Evolutionary conservation across 2,329 filamentous ascomycete species (phyloP).

Genomic region (Rhynchosporium agropyri): DNA sequence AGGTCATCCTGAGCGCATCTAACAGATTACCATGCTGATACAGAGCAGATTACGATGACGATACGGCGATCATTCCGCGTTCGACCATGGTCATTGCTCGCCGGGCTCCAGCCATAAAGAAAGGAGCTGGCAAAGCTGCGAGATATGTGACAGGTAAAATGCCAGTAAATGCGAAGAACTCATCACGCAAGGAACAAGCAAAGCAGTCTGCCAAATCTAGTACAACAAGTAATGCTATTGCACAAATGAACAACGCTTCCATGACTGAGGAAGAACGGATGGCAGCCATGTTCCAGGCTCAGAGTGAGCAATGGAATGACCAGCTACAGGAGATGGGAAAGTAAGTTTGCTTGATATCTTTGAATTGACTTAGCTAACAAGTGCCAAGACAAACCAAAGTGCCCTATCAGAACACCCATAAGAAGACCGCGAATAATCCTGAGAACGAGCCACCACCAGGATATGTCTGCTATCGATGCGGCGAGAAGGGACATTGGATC

Average conservation of each 20-base stretch:
- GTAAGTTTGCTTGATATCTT: conserved; percentile 48
- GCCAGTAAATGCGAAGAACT: conserved; percentile 84
- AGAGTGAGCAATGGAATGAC: conserved; percentile 88
- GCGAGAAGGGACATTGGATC: conserved; percentile 99
- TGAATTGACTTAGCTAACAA: conserved; percentile 46
- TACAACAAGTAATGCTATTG: conserved; percentile 53
- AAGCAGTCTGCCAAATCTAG: conserved; percentile 56
- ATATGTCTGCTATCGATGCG: conserved; percentile 95
- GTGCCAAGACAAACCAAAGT: conserved; percentile 61
- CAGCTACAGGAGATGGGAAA: conserved; percentile 93
- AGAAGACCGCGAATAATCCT: conserved; percentile 63
- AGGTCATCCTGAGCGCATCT: conserved; percentile 44
- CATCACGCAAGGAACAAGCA: conserved; percentile 66
- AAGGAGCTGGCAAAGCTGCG: conserved; percentile 86
- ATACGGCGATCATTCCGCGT: conserved; percentile 94
- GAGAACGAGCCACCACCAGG: conserved; percentile 91
- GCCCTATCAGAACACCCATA: conserved; percentile 59
- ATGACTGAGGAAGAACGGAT: conserved; percentile 95
- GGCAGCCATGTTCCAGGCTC: conserved; percentile 86
- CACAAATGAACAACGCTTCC: conserved; percentile 68
- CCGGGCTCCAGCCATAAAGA: conserved; percentile 79
- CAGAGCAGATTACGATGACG: conserved; percentile 86
- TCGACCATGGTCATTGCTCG: conserved; percentile 92
- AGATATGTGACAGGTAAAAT: conserved; percentile 97
- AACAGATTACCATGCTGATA: conserved; percentile 33